phyloP scores from a whole-genome alignment of 176 grass and related monocot genomes.

The Eremochloa ophiuroides region DNA sequence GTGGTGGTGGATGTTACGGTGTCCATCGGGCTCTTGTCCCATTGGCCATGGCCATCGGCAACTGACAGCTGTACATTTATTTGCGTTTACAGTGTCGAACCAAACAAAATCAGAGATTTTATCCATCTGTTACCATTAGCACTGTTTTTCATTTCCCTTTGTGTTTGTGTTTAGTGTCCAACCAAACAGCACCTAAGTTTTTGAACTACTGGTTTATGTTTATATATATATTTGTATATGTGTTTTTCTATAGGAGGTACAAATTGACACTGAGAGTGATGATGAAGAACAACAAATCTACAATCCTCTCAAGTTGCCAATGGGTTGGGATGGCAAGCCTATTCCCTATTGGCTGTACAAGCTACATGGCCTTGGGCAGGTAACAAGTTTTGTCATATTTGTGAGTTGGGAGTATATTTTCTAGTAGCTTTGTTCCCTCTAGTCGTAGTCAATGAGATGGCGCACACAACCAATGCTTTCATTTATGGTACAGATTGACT shows the following conservation, averaged over 20 bases:
- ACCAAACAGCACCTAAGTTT: too few relatives aligned
- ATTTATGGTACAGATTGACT: not conserved
- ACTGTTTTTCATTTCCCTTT: too few relatives aligned
- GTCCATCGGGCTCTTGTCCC: too few relatives aligned
- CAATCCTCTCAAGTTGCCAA: conserved; percentile 96
- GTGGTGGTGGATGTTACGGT: too few relatives aligned
- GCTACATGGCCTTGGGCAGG: conserved; percentile 95
- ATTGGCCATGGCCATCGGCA: too few relatives aligned
- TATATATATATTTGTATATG: not conserved
- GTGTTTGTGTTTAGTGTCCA: too few relatives aligned
- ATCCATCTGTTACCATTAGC: too few relatives aligned
- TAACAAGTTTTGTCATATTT: conserved; percentile 27
- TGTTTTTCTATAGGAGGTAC: conserved; percentile 50
- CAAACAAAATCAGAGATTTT: too few relatives aligned
- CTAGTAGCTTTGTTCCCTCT: not conserved
- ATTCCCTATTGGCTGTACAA: conserved; percentile 99
- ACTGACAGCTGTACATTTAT: too few relatives aligned
- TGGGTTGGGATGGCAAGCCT: conserved; percentile 98
- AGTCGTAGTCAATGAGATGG: not conserved
- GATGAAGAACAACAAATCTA: conserved; percentile 95
- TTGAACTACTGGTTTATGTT: not conserved
- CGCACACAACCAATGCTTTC: not conserved
- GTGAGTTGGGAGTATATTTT: not conserved
- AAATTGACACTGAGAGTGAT: conserved; percentile 85
- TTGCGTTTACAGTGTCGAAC: too few relatives aligned